Evolutionary conservation across 164 flowering plant species (phyloP).

Genomic region (Umbellularia californica): DNA sequence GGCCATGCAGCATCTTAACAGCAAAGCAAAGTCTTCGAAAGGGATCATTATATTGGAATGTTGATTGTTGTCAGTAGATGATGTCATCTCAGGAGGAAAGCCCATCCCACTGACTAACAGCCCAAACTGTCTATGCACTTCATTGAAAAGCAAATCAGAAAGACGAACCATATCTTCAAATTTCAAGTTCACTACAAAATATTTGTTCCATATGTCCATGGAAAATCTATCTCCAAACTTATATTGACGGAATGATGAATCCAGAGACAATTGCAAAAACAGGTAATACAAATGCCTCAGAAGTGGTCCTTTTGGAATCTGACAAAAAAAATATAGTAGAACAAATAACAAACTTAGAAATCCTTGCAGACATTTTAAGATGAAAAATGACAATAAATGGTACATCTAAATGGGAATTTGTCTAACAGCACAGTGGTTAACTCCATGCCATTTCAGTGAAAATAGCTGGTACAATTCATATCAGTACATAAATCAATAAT

Average conservation of each 20-base stretch:
- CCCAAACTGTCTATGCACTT: slow-evolving; percentile 30
- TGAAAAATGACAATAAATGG: background rate
- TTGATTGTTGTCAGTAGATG: slow-evolving; percentile 3
- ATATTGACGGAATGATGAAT: slow-evolving; percentile 6
- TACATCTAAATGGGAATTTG: too few relatives aligned
- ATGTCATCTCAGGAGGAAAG: slow-evolving; percentile 6
- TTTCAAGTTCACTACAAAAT: slow-evolving; percentile 8
- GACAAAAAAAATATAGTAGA: background rate
- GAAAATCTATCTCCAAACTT: background rate
- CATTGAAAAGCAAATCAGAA: slow-evolving; percentile 34
- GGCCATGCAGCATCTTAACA: slow-evolving; percentile 59
- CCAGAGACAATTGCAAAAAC: slow-evolving; percentile 21
- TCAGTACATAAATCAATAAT: too few relatives aligned
- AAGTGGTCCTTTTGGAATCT: slow-evolving; percentile 27
- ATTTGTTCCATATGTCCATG: slow-evolving; percentile 4
- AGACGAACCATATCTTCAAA: slow-evolving; percentile 25
- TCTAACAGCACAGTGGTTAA: too few relatives aligned
- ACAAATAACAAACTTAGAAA: background rate
- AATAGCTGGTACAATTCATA: too few relatives aligned
- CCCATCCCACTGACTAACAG: slow-evolving; percentile 11
- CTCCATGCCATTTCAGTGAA: too few relatives aligned
- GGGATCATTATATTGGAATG: slow-evolving; percentile 6
- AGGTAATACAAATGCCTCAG: slow-evolving; percentile 30
- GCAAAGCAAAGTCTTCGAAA: slow-evolving; percentile 29
- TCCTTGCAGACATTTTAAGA: background rate